A percentile compares a stretch with the other conserved stretches of the same genome.
These are phyloP conservation scores for Starmerella floricola DNA, from an alignment of 805 yeast genomes.

Conservation along the genomic window DNA sequence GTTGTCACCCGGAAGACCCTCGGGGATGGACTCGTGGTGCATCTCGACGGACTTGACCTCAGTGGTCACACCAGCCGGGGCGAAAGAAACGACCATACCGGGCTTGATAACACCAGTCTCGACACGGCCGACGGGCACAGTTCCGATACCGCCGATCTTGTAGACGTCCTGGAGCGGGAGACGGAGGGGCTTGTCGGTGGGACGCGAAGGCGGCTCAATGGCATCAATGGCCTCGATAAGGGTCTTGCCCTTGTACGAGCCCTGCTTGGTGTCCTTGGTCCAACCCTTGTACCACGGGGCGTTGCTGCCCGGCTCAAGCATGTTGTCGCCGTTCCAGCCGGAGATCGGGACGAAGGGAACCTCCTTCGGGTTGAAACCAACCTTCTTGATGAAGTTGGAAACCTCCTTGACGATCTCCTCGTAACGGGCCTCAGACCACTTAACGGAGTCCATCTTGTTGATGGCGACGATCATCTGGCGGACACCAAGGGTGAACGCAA, in stretches of 20 bases:
- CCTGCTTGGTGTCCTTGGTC: conserved; percentile 65
- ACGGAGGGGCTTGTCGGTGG: conserved; percentile 77
- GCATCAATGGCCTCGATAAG: conserved; percentile 76
- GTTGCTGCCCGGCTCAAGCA: conserved; percentile 72
- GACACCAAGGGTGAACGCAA: conserved; percentile 84
- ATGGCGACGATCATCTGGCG: conserved; percentile 77
- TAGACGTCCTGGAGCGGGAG: conserved; percentile 83
- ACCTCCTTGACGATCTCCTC: conserved; percentile 98
- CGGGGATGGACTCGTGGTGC: conserved; percentile 70
- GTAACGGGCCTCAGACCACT: conserved; percentile 74
- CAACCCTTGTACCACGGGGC: conserved; percentile 84
- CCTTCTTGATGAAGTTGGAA: conserved; percentile 98
- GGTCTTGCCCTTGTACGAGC: conserved; percentile 65
- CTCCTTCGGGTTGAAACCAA: conserved; percentile 99
- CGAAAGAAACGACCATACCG: conserved; percentile 80
- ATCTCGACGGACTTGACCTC: conserved; percentile 82
- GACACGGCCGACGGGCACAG: conserved; percentile 89
- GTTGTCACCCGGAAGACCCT: conserved; percentile 85
- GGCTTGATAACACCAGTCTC: conserved; percentile 87
- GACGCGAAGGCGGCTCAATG: conserved; percentile 68
- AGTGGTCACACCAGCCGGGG: conserved; percentile 85
- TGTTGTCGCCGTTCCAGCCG: conserved; percentile 90
- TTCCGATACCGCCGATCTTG: conserved; percentile 87
- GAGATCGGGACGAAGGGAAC: conserved; percentile 86
- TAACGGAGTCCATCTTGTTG: conserved; percentile 91